Conservation (phyloP, 768 basidiomycete species). For the Hygrocybe coccinea region DNA sequence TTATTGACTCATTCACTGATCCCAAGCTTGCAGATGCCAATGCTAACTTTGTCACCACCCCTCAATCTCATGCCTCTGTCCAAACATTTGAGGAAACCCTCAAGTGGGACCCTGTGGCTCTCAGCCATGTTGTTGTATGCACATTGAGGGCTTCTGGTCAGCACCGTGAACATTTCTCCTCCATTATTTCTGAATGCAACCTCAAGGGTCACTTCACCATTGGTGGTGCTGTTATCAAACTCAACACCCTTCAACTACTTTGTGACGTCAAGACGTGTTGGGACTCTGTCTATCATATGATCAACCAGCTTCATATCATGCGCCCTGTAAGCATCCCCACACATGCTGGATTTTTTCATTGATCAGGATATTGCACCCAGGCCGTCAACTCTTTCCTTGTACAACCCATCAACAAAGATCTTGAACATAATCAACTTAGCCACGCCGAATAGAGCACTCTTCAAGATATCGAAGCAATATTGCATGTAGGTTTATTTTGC, state of each 20-base stretch:
- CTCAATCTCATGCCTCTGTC: neutral
- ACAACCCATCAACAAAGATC: slow-evolving; percentile 1
- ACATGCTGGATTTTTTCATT: too few relatives aligned
- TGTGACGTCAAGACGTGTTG: slow-evolving; percentile 13
- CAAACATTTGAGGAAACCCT: neutral
- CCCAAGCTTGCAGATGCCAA: neutral
- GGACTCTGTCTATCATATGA: slow-evolving; percentile 15
- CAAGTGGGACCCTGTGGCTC: neutral
- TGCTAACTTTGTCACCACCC: neutral
- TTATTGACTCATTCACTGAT: slow-evolving; percentile 8
- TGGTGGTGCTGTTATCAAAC: neutral
- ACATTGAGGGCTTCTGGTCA: slow-evolving; percentile 8
- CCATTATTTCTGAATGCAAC: neutral
- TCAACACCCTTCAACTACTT: slow-evolving; percentile 4
- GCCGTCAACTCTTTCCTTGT: slow-evolving; percentile 7
- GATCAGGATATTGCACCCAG: neutral
- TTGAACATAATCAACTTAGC: slow-evolving; percentile 5
- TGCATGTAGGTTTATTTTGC: neutral
- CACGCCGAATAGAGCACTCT: slow-evolving; percentile 9
- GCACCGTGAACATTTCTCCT: neutral
- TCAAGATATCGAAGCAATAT: slow-evolving; percentile 11
- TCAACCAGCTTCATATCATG: slow-evolving; percentile 10
- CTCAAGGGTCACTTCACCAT: neutral
- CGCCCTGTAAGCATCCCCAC: slow-evolving; percentile 9
- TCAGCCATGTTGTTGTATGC: slow-evolving; percentile 5